These are phyloP conservation scores for Trichophyton equinum DNA, from an alignment of 2,329 filamentous ascomycete species.

Conservation along the genomic window DNA sequence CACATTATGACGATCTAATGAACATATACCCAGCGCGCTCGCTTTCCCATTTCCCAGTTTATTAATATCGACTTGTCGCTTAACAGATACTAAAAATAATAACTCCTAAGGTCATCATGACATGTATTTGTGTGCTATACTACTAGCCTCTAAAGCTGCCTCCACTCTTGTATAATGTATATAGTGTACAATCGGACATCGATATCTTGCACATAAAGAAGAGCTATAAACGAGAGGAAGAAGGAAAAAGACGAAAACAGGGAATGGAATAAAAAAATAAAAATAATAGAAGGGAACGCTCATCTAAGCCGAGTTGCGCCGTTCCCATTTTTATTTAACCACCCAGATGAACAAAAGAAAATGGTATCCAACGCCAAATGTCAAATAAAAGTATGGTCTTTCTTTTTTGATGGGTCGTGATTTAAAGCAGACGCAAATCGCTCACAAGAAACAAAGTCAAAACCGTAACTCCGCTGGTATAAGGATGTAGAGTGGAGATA, in stretches of 20 bases:
- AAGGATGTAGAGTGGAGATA: background rate
- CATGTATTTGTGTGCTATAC: background rate
- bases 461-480: background rate
- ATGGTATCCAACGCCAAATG: conserved; percentile 2
- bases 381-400: background rate
- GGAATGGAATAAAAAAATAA: no score
- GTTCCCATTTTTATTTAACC: conserved; percentile 1
- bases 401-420: background rate
- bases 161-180: background rate
- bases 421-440: background rate
- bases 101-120: background rate
- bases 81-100: background rate
- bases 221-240: background rate
- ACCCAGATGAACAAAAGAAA: background rate
- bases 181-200: conserved; percentile 1
- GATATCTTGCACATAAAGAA: background rate
- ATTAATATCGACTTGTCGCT: no score
- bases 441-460: background rate
- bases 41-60: no score
- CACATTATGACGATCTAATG: background rate
- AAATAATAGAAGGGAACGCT: background rate
- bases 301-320: conserved; percentile 1
- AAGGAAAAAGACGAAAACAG: no score
- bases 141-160: background rate
- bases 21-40: no score